Conservation (phyloP, 1,284 basidiomycete species). For the Irpex sp. region DNA sequence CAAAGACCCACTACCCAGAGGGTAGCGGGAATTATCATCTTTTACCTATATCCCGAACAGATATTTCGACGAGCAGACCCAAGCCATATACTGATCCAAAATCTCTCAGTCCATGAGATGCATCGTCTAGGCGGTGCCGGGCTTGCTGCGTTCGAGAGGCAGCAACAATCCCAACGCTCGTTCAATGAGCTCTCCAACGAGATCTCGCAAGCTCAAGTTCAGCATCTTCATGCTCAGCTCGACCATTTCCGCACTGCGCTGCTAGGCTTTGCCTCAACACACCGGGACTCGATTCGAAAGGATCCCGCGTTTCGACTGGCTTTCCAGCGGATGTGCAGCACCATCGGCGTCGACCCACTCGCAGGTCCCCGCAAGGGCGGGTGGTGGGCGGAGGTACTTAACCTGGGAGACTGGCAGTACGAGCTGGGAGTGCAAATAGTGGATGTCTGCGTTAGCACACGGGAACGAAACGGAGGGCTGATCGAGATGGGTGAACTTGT, state of each 20-base stretch:
- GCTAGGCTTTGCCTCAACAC: slow-evolving; percentile 76
- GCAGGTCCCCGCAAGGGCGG: slow-evolving; percentile 82
- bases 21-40: too few species aligned
- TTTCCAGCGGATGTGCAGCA: slow-evolving; percentile 95
- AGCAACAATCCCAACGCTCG: slow-evolving; percentile 68
- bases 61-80: too few species aligned
- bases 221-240: slow-evolving; percentile 80
- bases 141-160: slow-evolving; percentile 72
- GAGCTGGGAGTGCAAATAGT: slow-evolving; percentile 97
- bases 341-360: slow-evolving; percentile 94
- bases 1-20: too few species aligned
- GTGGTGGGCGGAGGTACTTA: slow-evolving; percentile 88
- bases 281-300: slow-evolving; percentile 81
- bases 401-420: slow-evolving; percentile 91
- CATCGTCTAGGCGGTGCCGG: slow-evolving; percentile 71
- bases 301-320: slow-evolving; percentile 89
- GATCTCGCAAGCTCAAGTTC: slow-evolving; percentile 75
- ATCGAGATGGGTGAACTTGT: slow-evolving; percentile 89
- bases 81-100: too few species aligned
- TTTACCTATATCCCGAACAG: too few species aligned
- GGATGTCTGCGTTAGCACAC: slow-evolving; percentile 90
- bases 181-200: slow-evolving; percentile 81
- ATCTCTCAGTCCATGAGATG: slow-evolving; percentile 34
- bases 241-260: slow-evolving; percentile 83
- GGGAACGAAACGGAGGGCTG: slow-evolving; percentile 87